Evolutionary conservation across 495 filamentous ascomycete genomes (phyloP).

Genomic region (Halenospora varia): DNA sequence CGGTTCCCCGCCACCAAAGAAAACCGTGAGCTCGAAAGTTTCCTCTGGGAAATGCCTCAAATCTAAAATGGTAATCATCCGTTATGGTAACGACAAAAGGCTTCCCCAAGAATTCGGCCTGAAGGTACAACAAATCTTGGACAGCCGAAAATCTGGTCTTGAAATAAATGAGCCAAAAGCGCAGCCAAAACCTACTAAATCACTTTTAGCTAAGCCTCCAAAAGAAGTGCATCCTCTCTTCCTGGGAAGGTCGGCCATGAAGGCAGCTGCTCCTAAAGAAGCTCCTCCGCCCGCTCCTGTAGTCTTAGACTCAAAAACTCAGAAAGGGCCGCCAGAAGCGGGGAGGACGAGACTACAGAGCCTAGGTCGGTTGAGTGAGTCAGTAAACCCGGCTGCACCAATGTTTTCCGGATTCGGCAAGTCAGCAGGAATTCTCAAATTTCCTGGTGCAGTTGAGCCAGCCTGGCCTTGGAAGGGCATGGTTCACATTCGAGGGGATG

Average conservation of each 20-base stretch:
- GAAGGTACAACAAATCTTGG: slow-evolving; percentile 39
- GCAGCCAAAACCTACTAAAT: slow-evolving; percentile 12
- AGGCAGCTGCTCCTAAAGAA: not conserved
- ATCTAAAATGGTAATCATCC: slow-evolving; percentile 17
- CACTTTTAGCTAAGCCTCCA: not conserved
- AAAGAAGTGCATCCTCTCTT: slow-evolving; percentile 19
- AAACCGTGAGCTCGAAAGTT: not conserved
- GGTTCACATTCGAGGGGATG: slow-evolving; percentile 50
- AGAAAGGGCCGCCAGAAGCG: not conserved
- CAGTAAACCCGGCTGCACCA: slow-evolving; percentile 18
- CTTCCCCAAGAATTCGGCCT: slow-evolving; percentile 31
- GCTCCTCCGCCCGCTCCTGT: not conserved
- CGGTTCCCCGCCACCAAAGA: slow-evolving; percentile 43
- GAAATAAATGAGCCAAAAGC: slow-evolving; percentile 12
- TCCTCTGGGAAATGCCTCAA: slow-evolving; percentile 12
- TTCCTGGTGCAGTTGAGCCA: slow-evolving; percentile 56
- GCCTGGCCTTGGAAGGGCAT: slow-evolving; percentile 69
- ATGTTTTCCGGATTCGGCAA: slow-evolving; percentile 28
- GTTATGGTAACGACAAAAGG: slow-evolving; percentile 7
- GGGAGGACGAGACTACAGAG: not conserved
- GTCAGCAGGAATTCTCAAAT: slow-evolving; percentile 42
- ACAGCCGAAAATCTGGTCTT: slow-evolving; percentile 1
- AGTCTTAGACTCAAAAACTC: not conserved
- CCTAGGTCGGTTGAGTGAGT: not conserved
- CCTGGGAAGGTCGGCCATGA: slow-evolving; percentile 11